Conservation (phyloP, 768 basidiomycete genomes). For the Chalciporus sphaerocephalus region DNA sequence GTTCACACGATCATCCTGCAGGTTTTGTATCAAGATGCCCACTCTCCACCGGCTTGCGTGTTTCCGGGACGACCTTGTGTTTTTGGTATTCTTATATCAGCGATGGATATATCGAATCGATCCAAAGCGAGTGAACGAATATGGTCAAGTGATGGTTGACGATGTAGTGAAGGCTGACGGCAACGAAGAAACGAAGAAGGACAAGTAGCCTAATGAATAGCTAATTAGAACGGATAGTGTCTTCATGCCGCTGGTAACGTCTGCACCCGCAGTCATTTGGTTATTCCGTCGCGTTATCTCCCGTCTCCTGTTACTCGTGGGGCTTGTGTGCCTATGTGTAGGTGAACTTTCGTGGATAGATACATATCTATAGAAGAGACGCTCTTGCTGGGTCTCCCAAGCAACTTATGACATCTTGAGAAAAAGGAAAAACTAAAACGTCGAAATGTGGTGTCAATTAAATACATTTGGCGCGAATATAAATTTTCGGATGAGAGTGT, state of each 20-base stretch:
- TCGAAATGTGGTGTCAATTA: constrained; percentile 8
- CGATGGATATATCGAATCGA: constrained; percentile 98
- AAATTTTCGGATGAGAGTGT: constrained; percentile 5
- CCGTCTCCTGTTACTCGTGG: constrained; percentile 1
- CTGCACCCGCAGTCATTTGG: background rate
- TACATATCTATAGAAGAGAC: background rate
- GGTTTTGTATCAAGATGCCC: constrained; percentile 97
- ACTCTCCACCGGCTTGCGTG: constrained; percentile 86
- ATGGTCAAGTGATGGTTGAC: constrained; percentile 73
- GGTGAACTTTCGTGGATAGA: too few species aligned
- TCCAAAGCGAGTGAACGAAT: constrained; percentile 92
- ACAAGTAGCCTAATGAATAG: constrained; percentile 33
- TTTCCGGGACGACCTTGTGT: constrained; percentile 88
- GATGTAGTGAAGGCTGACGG: constrained; percentile 41
- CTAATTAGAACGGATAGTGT: constrained; percentile 6
- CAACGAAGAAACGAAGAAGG: constrained; percentile 53
- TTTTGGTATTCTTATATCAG: constrained; percentile 87
- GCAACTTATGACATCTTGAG: background rate
- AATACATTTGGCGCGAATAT: constrained; percentile 1
- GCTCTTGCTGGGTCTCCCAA: too few species aligned
- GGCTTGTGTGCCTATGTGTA: background rate
- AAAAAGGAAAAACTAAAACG: constrained; percentile 9
- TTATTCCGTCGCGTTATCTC: constrained; percentile 15
- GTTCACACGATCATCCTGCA: constrained; percentile 29
- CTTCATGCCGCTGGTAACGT: constrained; percentile 3